Base-by-base conservation (phyloP, 495 filamentous ascomycete species). In the Monascus purpureus region DNA sequence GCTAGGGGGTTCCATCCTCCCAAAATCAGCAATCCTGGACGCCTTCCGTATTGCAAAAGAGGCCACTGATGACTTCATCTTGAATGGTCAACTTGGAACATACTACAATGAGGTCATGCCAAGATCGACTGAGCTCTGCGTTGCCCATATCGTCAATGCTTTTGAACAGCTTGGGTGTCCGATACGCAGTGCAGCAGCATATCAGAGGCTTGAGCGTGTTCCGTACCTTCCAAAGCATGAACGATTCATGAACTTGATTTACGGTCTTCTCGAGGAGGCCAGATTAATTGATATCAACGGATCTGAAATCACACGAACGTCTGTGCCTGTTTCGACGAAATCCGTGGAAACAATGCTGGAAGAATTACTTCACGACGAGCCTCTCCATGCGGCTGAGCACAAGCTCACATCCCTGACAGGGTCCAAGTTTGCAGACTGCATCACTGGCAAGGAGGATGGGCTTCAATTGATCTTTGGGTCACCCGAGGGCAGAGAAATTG, bases 111-210 rank as follows among this genome's bases (percentile, higher is more conserved):
- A 33, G 7, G 36, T 42, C 14, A 9, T 29, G 6, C 39, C 39
- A 9, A 33, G 33, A 23, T 33, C 28, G 34, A 48, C 40, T 7
- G 17, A 46, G 30, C 41, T 59, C 4, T 49, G 45, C 31, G 34
- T 46, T 6, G 47, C 41, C 2, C 40, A 49, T 9, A 40, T 39
- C 12, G 30, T 56, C 4, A 53, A 63, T 13, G 46, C 53, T 12
- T 55, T 61, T 32, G 47, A 57, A 18, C 8, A 54, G 22, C 35
- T 61, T 0, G 59, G 59, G 14, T 50, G 36, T 26, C 22, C 41
- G 2, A n/a, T 61, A 2, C 28, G 34, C 6, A 35, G 23, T 6
- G 49, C 53, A 6, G 33, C 25, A 11, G 4, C 41, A 1, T 53
- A 52, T 12, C 33, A 63, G 31, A 32, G 15, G 6, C 22, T 63